Conservation (phyloP, 352 stramenopile species). For the Pythium myriotylum region DNA sequence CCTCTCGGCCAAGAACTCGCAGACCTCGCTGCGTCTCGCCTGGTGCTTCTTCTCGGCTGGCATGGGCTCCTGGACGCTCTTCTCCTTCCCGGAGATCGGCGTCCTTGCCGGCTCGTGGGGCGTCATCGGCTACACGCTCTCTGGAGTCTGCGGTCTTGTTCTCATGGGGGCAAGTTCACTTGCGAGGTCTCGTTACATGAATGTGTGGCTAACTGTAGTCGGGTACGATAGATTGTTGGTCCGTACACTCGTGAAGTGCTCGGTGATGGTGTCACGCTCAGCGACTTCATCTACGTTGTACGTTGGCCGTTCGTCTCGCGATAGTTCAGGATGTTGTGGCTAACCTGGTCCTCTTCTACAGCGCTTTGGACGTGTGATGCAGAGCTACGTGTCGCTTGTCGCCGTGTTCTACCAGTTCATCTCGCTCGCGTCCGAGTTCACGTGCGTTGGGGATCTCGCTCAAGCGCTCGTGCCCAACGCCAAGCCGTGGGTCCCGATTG, state of each 20-base stretch:
- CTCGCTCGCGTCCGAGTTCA: slow-evolving; percentile 73
- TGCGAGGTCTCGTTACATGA: not conserved
- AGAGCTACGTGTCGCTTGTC: slow-evolving; percentile 67
- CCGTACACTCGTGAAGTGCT: slow-evolving; percentile 63
- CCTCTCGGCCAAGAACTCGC: slow-evolving; percentile 75
- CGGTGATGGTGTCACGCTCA: slow-evolving; percentile 74
- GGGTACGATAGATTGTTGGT: slow-evolving; percentile 38
- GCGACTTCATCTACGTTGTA: slow-evolving; percentile 62
- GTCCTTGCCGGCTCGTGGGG: slow-evolving; percentile 72
- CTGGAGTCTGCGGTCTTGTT: slow-evolving; percentile 54
- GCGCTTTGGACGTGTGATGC: slow-evolving; percentile 67
- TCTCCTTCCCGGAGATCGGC: slow-evolving; percentile 76
- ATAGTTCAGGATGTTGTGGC: not conserved
- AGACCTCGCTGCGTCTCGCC: slow-evolving; percentile 50
- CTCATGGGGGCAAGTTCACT: slow-evolving; percentile 44
- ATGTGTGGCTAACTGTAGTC: not conserved
- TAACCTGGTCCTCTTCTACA: slow-evolving; percentile 16
- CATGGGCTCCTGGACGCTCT: slow-evolving; percentile 79
- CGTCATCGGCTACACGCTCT: slow-evolving; percentile 78
- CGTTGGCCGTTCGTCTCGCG: slow-evolving; percentile 8
- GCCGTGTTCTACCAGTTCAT: slow-evolving; percentile 86
- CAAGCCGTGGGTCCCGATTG: slow-evolving; percentile 58
- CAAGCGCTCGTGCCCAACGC: slow-evolving; percentile 49
- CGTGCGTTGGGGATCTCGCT: slow-evolving; percentile 57
- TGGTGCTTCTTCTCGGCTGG: slow-evolving; percentile 82